These are phyloP conservation scores for Diaporthe longicolla DNA, from an alignment of 2,329 filamentous ascomycete genomes.

Conservation along the genomic window DNA sequence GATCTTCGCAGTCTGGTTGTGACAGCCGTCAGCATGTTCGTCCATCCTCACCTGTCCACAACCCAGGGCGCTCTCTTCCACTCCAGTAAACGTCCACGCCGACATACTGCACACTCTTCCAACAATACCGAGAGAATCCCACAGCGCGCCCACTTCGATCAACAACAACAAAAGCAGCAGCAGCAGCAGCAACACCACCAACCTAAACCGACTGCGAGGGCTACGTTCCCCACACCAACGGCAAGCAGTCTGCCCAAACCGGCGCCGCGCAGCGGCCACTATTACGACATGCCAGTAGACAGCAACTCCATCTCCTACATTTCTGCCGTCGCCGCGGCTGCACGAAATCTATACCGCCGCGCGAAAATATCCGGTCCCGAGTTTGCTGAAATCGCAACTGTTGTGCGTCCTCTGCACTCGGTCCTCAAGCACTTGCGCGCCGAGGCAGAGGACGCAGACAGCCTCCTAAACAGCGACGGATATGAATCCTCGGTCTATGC, in stretches of 20 bases:
- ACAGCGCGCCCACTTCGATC: background rate
- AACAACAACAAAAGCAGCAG: background rate
- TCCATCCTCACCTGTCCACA: slow-evolving; percentile 32
- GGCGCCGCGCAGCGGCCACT: slow-evolving; percentile 22
- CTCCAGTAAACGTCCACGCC: slow-evolving; percentile 7
- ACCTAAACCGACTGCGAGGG: slow-evolving; percentile 20
- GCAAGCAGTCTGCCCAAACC: slow-evolving; percentile 37
- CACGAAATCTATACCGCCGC: slow-evolving; percentile 68
- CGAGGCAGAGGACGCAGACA: slow-evolving; percentile 70
- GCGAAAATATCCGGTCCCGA: slow-evolving; percentile 63
- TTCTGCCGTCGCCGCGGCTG: slow-evolving; percentile 69
- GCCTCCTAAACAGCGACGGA: slow-evolving; percentile 61
- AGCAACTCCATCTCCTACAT: slow-evolving; percentile 59
- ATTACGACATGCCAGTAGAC: slow-evolving; percentile 49
- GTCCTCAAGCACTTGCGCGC: slow-evolving; percentile 70
- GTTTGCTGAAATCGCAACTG: slow-evolving; percentile 64
- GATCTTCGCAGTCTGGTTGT: slow-evolving; percentile 3
- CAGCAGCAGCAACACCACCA: background rate
- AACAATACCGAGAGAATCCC: background rate
- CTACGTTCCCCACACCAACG: background rate
- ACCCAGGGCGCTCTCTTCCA: slow-evolving; percentile 23
- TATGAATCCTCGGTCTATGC: slow-evolving; percentile 58
- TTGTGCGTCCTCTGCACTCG: slow-evolving; percentile 67
- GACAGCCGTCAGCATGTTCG: slow-evolving; percentile 34
- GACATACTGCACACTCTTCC: background rate